These are phyloP conservation scores for Cicer chorassanicum DNA, from an alignment of 306 rosid species.

Conservation along the genomic window DNA sequence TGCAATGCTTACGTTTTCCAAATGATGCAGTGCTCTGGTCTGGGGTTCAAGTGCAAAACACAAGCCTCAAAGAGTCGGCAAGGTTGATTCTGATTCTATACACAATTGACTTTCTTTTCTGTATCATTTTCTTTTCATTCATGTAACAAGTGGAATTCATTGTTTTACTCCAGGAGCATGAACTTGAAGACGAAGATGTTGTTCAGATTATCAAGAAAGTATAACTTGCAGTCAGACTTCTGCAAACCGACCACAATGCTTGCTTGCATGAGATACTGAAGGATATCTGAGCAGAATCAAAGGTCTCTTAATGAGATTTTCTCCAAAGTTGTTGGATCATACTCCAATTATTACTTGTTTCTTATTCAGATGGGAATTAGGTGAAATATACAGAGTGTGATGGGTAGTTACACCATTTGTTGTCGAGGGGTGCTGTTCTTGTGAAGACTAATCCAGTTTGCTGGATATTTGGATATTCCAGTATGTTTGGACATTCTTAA, in stretches of 20 bases:
- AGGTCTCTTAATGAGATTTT: neutral
- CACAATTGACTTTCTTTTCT: constrained; percentile 4
- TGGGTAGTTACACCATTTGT: constrained; percentile 44
- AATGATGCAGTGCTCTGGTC: constrained; percentile 82
- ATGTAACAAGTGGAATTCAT: constrained; percentile 34
- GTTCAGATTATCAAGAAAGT: constrained; percentile 97
- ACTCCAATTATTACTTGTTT: constrained; percentile 37
- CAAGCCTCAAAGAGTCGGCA: constrained; percentile 99
- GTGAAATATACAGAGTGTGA: constrained; percentile 42
- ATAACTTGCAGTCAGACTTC: constrained; percentile 41
- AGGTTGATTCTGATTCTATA: constrained; percentile 57
- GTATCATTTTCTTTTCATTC: constrained; percentile 18
- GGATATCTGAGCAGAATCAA: constrained; percentile 36
- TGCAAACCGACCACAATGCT: constrained; percentile 19
- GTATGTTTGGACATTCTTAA: constrained; percentile 1
- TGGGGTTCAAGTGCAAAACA: constrained; percentile 98
- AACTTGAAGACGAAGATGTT: constrained; percentile 94
- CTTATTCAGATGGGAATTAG: constrained; percentile 33
- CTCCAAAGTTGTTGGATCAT: constrained; percentile 28
- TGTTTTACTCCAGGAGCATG: constrained; percentile 71
- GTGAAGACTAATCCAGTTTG: constrained; percentile 24
- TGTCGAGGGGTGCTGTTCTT: constrained; percentile 34
- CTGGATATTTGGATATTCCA: neutral
- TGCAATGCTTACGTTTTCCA: constrained; percentile 38
- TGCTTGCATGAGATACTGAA: constrained; percentile 21